phyloP scores from a whole-genome alignment of 83 land plant genomes.

The Picea mariana region DNA sequence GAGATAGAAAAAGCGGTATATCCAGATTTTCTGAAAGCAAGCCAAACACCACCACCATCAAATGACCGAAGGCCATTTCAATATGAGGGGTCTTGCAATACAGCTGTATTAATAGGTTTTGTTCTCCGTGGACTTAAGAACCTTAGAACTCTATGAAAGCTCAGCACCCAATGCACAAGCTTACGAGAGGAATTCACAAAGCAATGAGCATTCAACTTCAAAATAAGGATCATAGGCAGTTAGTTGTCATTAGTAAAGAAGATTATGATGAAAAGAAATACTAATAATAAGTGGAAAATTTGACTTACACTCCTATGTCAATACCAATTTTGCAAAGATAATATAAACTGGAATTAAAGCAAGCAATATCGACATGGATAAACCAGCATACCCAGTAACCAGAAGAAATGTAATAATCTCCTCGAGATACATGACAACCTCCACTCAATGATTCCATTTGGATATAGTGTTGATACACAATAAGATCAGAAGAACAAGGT shows the following conservation, averaged over 20 bases:
- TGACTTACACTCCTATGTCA: no score
- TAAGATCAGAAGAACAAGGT: background rate
- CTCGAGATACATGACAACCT: background rate
- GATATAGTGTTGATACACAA: background rate
- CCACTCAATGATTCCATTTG: background rate
- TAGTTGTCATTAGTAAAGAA: background rate
- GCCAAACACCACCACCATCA: background rate
- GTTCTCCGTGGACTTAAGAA: background rate
- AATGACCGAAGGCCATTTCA: background rate
- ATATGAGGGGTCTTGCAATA: background rate
- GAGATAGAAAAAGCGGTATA: background rate
- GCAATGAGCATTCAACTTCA: conserved; percentile 7
- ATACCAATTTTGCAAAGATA: no score
- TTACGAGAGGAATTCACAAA: background rate
- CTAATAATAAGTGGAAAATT: background rate
- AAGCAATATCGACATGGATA: no score
- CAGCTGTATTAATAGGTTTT: background rate
- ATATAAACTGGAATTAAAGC: no score
- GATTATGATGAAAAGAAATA: background rate
- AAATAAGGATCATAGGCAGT: background rate
- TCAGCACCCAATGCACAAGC: background rate
- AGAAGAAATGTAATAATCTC: no score
- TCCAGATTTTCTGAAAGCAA: background rate
- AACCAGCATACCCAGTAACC: no score
- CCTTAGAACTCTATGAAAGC: background rate